Base-by-base conservation (phyloP, 345 rosid genomes). In the Murraya paniculata region DNA sequence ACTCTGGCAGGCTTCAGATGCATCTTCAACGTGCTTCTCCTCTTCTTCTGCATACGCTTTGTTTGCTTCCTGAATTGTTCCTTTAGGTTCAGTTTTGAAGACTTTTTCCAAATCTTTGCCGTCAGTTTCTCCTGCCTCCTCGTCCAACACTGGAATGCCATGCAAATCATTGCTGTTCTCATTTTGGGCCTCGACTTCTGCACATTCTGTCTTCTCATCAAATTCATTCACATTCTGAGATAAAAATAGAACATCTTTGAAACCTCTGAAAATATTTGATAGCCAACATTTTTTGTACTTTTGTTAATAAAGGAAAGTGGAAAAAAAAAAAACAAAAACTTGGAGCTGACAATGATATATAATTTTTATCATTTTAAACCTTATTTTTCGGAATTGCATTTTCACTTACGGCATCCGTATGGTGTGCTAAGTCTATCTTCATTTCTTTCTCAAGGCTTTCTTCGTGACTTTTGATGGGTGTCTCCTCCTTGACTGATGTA, bases 71-170 rank as follows among this genome's bases (percentile, higher is more conserved):
- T 65, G 50, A 61, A 14, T 35, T 57, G 55, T 74, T 45, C 68
- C 82, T 67, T 75, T 64, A 30, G 83, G 71, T 71, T 80, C 80
- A 35, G 61, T 16, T 4, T 72, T 61, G 57, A 78, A 67, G 59
- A 60, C 22, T 50, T 73, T 8, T 19, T 62, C 66, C 50, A 39
- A 24, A 39, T 80, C 62, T 71, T 65, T 64, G 50, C 45, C 25
- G 81, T 77, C 57, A 33, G 53, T 55, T 56, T 72, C 31, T 11
- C 21, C 41, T 36, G 77, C 76, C 75, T 59, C 87, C 64, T 79
- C 60, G 31, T 59, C 59, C 72, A 62, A 8, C 5, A 58, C 38
- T 36, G 41, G 61, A 31, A 10, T 50, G 4, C 7, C 27, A 4
- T 76, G 69, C 11, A 58, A 21, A 16, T 75, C 82, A 78, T 60